Base-by-base conservation (phyloP, 148 eudicot species). In the Amaranthus hypochondriacus region DNA sequence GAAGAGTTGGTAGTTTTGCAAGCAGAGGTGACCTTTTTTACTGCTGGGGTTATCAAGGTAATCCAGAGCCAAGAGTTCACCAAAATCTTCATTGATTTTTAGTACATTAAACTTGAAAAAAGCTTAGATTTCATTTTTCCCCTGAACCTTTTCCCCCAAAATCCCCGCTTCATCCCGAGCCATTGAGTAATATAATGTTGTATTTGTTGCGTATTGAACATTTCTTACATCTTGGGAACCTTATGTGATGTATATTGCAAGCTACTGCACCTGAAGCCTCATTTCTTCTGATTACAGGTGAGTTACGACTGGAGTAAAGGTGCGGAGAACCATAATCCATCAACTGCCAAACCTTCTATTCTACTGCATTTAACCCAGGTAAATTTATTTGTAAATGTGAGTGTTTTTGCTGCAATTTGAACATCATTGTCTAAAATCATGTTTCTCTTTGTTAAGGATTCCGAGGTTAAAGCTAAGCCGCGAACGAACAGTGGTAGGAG, bases 281-380 rank as follows among this genome's bases (percentile, higher is more conserved):
- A 14, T 6, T 28, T 46, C 43, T 15, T 54, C 56, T 66, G 70
- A 47, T 64, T 69, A 28, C 74, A 95, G 98, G 93, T 90, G 18
- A 88, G 97, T 76, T 95, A 95, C 83, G 98, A 95, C 82, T 95
- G 98, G 98, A 87, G 97, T 80, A 95, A 95, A 82, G 98, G 98
- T 76, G 97, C 98, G 66, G 97, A 95, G 84, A 88, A 92, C 82
- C 97, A 95, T 61, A 95, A 95, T 79, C 98, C 98, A 49, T 68
- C 92, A 69, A 83, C 97, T 3, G 96, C 97, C 57, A 92, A 95
- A 80, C 73, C 78, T 74, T 48, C 76, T 77, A 95, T 92, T 42
- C 82, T 75, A 76, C 77, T 95, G 77, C 98, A 95, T 82, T 68
- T 75, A 68, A 79, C 93, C 28, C 97, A 90, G 93, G 98, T 91